phyloP scores from a whole-genome alignment of 2,329 filamentous ascomycete species.

The Ceratocystis eucalypticola region DNA sequence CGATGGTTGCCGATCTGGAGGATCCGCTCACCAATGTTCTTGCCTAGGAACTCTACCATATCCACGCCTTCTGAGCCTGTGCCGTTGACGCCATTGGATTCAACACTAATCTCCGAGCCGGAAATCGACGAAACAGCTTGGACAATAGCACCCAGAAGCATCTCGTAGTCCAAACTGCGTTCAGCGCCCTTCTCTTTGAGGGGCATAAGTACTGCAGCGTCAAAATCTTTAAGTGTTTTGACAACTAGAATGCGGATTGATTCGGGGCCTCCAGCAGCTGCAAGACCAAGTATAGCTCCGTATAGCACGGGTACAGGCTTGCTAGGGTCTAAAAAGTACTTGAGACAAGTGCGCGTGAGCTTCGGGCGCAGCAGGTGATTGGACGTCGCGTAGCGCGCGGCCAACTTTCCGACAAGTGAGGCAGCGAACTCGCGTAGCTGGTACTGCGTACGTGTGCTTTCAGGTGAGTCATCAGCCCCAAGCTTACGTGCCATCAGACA shows the following conservation, averaged over 20 bases:
- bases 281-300: slow-evolving; percentile 69
- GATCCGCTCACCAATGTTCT: slow-evolving; percentile 39
- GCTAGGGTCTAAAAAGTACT: slow-evolving; percentile 76
- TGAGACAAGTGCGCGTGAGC: slow-evolving; percentile 83
- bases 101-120: slow-evolving; percentile 23
- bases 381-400: slow-evolving; percentile 64
- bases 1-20: slow-evolving; percentile 33
- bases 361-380: slow-evolving; percentile 76
- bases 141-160: slow-evolving; percentile 42
- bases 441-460: slow-evolving; percentile 52
- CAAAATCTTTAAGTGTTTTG: slow-evolving; percentile 42
- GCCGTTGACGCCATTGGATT: not conserved
- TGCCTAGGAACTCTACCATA: slow-evolving; percentile 41
- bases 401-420: slow-evolving; percentile 65
- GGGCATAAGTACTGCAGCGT: slow-evolving; percentile 39
- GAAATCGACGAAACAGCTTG: slow-evolving; percentile 38
- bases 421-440: slow-evolving; percentile 73
- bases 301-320: slow-evolving; percentile 77
- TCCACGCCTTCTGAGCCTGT: slow-evolving; percentile 30
- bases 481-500: slow-evolving; percentile 71
- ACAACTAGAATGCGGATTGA: slow-evolving; percentile 44
- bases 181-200: slow-evolving; percentile 37
- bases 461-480: slow-evolving; percentile 43
- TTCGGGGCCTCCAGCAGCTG: slow-evolving; percentile 57
- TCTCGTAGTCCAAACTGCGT: slow-evolving; percentile 38